These are phyloP conservation scores for Candida nitratophila DNA, from an alignment of 805 yeast genomes.

Conservation along the genomic window DNA sequence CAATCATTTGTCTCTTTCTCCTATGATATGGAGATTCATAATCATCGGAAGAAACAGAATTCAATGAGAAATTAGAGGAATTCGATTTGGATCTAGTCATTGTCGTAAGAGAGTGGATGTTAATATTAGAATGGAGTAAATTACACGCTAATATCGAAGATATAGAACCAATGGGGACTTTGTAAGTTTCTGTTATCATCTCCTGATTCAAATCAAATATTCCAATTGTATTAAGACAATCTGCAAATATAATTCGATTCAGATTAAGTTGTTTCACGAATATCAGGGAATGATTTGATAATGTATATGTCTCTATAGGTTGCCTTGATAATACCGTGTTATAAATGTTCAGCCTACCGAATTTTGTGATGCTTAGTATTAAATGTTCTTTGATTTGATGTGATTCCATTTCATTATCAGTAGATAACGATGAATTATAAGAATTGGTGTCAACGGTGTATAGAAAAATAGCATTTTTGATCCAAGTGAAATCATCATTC, in stretches of 20 bases:
- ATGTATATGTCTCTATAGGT: constrained; percentile 13
- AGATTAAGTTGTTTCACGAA: constrained; percentile 6
- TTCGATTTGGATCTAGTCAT: background rate
- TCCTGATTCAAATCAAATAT: constrained; percentile 14
- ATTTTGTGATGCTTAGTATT: constrained; percentile 16
- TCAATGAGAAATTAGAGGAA: background rate
- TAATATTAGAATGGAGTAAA: background rate
- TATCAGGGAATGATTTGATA: constrained; percentile 19
- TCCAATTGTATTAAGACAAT: constrained; percentile 18
- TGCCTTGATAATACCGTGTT: constrained; percentile 17
- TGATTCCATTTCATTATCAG: background rate
- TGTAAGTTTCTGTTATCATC: constrained; percentile 11
- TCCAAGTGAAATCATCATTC: constrained; percentile 20
- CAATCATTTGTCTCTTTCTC: constrained; percentile 2
- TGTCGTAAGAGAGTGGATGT: too few relatives aligned
- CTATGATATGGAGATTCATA: background rate
- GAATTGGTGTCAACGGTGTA: background rate
- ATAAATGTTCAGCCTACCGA: constrained; percentile 19
- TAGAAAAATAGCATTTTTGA: constrained; percentile 16
- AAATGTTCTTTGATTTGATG: constrained; percentile 3
- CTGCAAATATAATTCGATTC: constrained; percentile 15
- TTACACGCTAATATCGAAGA: constrained; percentile 7
- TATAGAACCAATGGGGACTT: constrained; percentile 19
- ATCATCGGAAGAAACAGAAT: background rate
- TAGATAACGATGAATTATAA: background rate